Evolutionary conservation across 2,329 filamentous ascomycete species (phyloP), one percentile per base, ranked within the genome.

Genomic region (Hymenoscyphus fructigenus): DNA sequence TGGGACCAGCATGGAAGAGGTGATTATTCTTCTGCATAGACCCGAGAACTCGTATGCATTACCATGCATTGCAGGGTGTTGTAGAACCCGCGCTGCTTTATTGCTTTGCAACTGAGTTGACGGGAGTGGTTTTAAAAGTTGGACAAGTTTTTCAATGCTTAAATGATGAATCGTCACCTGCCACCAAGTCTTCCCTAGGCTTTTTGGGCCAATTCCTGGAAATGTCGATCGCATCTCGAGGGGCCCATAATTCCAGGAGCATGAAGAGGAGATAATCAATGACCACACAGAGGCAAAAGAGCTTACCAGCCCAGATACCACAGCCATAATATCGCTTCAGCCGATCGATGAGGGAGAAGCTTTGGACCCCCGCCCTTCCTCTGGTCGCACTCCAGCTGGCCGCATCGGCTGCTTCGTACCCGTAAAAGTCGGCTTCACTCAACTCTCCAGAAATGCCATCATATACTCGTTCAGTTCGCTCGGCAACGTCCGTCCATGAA

Each of bases 281-380:
- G 64, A 98, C 88, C 12, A 93, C 93, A 69, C 94, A 97, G 1
- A 99, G 82, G 73, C 95, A 97, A 74, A 99, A 99, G 9, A 99
- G 82, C 79, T 99, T 99, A 41, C 95, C 95, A 0, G 95, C 95
- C 95, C 95, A 99, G 59, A 98, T 94, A 38, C 95, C 95, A 75
- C 96, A 99, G 9, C 95, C 95, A 74, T 97, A 99, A 78, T 99
- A 99, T 65, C 95, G 83, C 79, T 99, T 99, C 23, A 99, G 80
- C 23, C 95, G 87, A 76, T 99, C 95, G 68, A 99, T 97, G 56
- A 99, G 84, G 5, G 94, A 91, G 75, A 97, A 96, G 72, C 92
- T 94, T 72, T 92, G 91, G 9, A 92, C 88, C 7, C 88, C 86
- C 5, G 85, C 83, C 36, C 88, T 82, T 53, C 88, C 88, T 68